phyloP scores from a whole-genome alignment of 1,139 yeast species.

The Kodamaea ohmeri region DNA sequence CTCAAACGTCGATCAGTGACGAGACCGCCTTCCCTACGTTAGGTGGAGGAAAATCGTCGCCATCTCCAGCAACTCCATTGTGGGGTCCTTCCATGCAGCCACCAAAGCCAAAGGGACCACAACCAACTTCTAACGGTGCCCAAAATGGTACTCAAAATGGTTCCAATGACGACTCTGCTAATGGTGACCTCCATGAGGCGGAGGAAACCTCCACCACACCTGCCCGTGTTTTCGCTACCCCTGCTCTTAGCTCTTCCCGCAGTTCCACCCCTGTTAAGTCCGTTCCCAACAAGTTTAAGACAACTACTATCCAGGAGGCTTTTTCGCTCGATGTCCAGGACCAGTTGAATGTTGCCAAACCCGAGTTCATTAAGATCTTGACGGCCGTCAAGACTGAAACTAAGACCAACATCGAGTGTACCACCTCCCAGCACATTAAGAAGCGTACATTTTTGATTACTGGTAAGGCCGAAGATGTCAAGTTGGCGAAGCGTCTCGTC shows the following conservation, averaged over 20 bases:
- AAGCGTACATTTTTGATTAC: slow-evolving; percentile 82
- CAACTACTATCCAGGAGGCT: slow-evolving; percentile 63
- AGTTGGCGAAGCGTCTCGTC: slow-evolving; percentile 71
- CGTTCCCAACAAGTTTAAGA: slow-evolving; percentile 19
- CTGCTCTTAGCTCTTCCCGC: slow-evolving; percentile 16
- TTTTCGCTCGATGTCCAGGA: slow-evolving; percentile 67
- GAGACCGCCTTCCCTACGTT: slow-evolving; percentile 72
- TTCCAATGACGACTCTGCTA: neutral
- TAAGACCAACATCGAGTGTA: slow-evolving; percentile 75
- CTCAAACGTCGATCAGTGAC: slow-evolving; percentile 40
- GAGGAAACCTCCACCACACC: slow-evolving; percentile 23
- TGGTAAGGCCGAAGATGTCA: slow-evolving; percentile 71
- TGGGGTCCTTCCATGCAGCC: slow-evolving; percentile 42
- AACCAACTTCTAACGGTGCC: neutral
- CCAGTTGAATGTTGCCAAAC: slow-evolving; percentile 60
- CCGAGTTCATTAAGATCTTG: slow-evolving; percentile 64
- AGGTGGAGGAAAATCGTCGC: slow-evolving; percentile 39
- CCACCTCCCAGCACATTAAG: slow-evolving; percentile 72
- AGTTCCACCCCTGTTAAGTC: slow-evolving; percentile 22
- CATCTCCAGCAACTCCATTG: slow-evolving; percentile 21
- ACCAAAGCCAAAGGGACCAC: slow-evolving; percentile 20
- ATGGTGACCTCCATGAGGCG: slow-evolving; percentile 26
- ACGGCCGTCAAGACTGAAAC: slow-evolving; percentile 59
- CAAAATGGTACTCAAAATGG: too few relatives aligned
- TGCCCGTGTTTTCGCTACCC: slow-evolving; percentile 11